Base-by-base conservation (phyloP, 768 basidiomycete genomes). In the Mrakia hoshinonis region DNA sequence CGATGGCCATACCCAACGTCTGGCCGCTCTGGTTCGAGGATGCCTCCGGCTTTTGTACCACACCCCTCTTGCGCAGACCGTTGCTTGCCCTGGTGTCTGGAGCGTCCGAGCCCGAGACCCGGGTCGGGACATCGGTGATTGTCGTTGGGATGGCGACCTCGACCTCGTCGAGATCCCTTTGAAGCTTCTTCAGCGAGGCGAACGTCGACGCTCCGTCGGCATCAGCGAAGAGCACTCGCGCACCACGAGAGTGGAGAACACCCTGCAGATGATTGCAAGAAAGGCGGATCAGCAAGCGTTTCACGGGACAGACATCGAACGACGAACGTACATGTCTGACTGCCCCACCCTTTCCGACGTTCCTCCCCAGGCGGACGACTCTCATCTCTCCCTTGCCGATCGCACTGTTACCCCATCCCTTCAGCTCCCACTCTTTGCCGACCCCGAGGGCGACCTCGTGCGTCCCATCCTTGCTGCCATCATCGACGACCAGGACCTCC, bases 171-270 rank as follows among this genome's bases (percentile, higher is more conserved):
- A 94, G 87, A 34, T 84, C 84, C 20, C 80, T 80, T 86, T 92
- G 91, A 34, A 97, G 81, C n/a, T 81, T 76, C 74, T 91, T 89
- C 24, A 97, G 78, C 77, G 96, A 94, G 55, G 85, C 83, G 76
- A 98, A 93, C 60, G 87, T 83, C 73, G 91, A 93, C 43, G 94
- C 94, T 4, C 90, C 94, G 75, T 98, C 94, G 10, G 94, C 94
- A 76, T 98, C 94, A 52, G 88, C 94, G 86, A 96, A 92, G 66
- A 98, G 81, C 55, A 96, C 81, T 12, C 90, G 82, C 74, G 83
- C 80, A 9, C 94, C 94, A 4, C 90, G 84, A 10, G 86, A 84
- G 76, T 89, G 87, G 74, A 94, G 78, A 85, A 94, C 90, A 46
- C 94, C 93, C 79, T 80, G 73, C 9, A 10, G 55, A 22, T 13